Evolutionary conservation across 495 filamentous ascomycete species (phyloP).

Genomic region (Aspergillus indologenus): DNA sequence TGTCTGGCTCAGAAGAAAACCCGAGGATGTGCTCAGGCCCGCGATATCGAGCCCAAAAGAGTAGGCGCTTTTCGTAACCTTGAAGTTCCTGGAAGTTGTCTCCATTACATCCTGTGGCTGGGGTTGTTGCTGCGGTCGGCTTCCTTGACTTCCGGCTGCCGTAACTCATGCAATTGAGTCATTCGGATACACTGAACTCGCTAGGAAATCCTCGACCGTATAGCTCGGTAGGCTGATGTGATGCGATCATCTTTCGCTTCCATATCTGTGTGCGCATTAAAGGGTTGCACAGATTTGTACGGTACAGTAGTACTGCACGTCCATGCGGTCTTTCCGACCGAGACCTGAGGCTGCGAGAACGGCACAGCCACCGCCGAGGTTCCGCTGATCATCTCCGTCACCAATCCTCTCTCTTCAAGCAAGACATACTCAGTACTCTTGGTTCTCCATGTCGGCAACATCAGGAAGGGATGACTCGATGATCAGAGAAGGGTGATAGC

Average conservation of each 20-base stretch:
- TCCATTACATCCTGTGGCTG: neutral
- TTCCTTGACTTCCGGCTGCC: neutral
- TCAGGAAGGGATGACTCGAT: conserved; percentile 8
- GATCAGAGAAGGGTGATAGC: conserved; percentile 13
- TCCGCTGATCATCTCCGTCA: conserved; percentile 17
- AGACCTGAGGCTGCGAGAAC: conserved; percentile 16
- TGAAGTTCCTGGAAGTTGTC: too few relatives aligned
- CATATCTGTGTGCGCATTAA: neutral
- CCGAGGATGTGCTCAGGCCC: neutral
- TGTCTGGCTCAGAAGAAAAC: too few relatives aligned
- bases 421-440: too few relatives aligned
- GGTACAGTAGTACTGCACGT: neutral
- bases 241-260: neutral
- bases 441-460: neutral
- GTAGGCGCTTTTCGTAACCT: neutral
- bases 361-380: conserved; percentile 22
- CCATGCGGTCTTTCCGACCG: neutral
- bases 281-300: neutral
- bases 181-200: neutral
- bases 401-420: conserved; percentile 7
- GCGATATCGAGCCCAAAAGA: neutral
- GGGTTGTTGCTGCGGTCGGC: neutral
- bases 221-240: neutral
- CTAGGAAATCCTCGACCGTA: neutral
- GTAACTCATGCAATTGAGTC: neutral